phyloP scores from a whole-genome alignment of 164 flowering plant species.

The Cinnamomum micranthum region DNA sequence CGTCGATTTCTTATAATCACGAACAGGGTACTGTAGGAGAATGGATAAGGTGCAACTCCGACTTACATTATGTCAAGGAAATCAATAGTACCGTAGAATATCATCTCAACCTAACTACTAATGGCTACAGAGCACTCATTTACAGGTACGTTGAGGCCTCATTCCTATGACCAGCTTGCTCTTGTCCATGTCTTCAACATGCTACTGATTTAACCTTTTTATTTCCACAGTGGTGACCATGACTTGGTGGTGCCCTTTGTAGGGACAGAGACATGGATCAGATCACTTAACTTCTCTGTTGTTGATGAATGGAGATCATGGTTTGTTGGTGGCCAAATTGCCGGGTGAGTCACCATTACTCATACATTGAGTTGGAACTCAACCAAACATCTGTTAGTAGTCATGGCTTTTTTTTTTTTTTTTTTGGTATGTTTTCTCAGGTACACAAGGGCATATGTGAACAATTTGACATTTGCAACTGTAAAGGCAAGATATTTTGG shows the following conservation, averaged over 20 bases:
- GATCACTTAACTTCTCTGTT: constrained; percentile 33
- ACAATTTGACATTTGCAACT: constrained; percentile 33
- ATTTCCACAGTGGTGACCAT: constrained; percentile 34
- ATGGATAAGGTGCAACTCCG: constrained; percentile 28
- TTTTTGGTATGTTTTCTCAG: constrained; percentile 13
- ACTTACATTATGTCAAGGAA: constrained; percentile 10
- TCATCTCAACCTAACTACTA: constrained; percentile 20
- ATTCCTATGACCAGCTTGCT: not conserved
- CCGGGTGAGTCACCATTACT: constrained; percentile 32
- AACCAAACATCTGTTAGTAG: not conserved
- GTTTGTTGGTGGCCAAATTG: constrained; percentile 38
- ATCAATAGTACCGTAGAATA: constrained; percentile 10
- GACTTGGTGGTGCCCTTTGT: constrained; percentile 28
- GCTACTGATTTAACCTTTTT: not conserved
- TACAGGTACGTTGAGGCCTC: constrained; percentile 11
- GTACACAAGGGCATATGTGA: constrained; percentile 27
- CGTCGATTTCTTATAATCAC: not conserved
- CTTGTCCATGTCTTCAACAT: not conserved
- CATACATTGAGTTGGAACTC: not conserved
- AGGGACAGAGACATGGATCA: constrained; percentile 31
- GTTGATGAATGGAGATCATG: constrained; percentile 54
- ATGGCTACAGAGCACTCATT: constrained; percentile 14
- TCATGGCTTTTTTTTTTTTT: not conserved
- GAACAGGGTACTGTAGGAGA: constrained; percentile 19
- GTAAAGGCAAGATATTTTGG: constrained; percentile 25